Evolutionary conservation across 805 yeast genomes (phyloP), one percentile per base, ranked within the genome.

Genomic region (Myxozyma sirexii): DNA sequence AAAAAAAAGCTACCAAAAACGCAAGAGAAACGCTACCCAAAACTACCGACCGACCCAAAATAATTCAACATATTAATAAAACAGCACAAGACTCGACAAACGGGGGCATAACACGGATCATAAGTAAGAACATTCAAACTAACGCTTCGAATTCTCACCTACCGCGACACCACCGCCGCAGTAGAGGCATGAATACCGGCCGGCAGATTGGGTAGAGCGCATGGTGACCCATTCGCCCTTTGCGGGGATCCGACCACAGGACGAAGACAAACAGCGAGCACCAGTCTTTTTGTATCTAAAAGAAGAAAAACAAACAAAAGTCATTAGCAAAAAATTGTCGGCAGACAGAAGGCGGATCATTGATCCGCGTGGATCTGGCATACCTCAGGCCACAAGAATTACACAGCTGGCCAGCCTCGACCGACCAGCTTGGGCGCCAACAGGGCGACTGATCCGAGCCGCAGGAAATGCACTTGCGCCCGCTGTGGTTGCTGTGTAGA

Each of bases 341-440:
- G n/a, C n/a, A n/a, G n/a, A n/a, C n/a, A n/a, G n/a, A n/a, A n/a
- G n/a, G n/a, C n/a, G n/a, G 17, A 37, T 33, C 23, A 48, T 12
- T 21, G n/a, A 47, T 12, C 12, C 6, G 24, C 13, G 39, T 2
- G 42, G 19, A 38, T 38, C 42, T 2, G 6, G 42, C 19, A 12
- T 38, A 60, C 64, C 66, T 80, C 68, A 93, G 78, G 0, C 99
- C 99, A 75, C 99, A 93, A 0, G 97, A 90, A 72, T 93, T 93
- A 78, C 99, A 93, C 67, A 93, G 80, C 76, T 92, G 98, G n/a
- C 97, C 98, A 63, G 88, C 90, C 65, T 85, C 79, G 27, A 84
- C 79, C 2, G 93, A 85, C 99, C 99, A 93, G 4, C 96, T 87
- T 1, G 99, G 99, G 71, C 99, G 83, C 99, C 99, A 93, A 74